These are phyloP conservation scores for Cladorrhinum sp. DNA, from an alignment of 2,329 filamentous ascomycete genomes.

Conservation along the genomic window DNA sequence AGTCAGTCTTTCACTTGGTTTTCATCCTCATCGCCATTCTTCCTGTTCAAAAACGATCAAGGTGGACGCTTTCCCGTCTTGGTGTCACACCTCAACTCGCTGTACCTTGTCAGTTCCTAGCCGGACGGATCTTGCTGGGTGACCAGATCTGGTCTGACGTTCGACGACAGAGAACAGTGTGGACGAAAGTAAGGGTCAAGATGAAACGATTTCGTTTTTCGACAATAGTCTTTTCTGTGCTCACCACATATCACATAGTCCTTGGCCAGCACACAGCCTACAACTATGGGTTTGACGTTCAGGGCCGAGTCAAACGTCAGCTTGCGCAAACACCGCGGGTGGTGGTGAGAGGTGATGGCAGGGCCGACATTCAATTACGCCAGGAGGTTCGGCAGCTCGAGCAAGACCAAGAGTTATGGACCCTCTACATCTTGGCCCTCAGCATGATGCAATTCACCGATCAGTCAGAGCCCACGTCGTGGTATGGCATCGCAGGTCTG, in stretches of 20 bases:
- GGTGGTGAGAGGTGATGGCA: conserved; percentile 43
- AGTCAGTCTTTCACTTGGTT: not conserved
- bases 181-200: not conserved
- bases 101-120: not conserved
- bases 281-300: conserved; percentile 49
- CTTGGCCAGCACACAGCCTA: conserved; percentile 36
- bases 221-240: conserved; percentile 4
- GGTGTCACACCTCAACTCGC: not conserved
- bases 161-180: not conserved
- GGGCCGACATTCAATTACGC: conserved; percentile 44
- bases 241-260: conserved; percentile 14
- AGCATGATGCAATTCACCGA: conserved; percentile 67
- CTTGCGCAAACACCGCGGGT: conserved; percentile 33
- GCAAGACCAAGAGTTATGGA: conserved; percentile 65
- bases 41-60: not conserved
- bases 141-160: conserved; percentile 3
- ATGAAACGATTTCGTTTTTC: conserved; percentile 21
- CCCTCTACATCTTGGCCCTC: conserved; percentile 72
- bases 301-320: conserved; percentile 41
- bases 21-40: not conserved
- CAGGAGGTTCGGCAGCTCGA: conserved; percentile 67
- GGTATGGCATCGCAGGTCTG: conserved; percentile 72
- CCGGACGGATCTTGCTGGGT: not conserved
- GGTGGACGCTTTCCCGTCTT: not conserved
- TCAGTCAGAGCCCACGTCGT: conserved; percentile 64